Conservation (phyloP, 371 early-diverging fungal species). For the Apophysomyces trapeziformis region DNA sequence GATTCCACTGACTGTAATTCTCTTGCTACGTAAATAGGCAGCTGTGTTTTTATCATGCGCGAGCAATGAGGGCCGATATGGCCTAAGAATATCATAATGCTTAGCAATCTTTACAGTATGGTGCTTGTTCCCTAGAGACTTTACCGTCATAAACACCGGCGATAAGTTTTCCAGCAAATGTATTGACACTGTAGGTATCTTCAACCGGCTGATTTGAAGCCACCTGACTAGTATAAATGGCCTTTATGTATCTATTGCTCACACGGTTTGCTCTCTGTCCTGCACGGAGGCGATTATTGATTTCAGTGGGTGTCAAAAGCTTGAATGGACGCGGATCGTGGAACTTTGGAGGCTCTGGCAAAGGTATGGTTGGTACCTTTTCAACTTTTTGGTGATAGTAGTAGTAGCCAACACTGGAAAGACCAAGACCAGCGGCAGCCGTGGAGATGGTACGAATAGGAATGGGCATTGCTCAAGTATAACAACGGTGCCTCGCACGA, state of each 20-base stretch:
- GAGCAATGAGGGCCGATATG: slow-evolving; percentile 52
- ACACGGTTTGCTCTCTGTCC: slow-evolving; percentile 34
- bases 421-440: slow-evolving; percentile 29
- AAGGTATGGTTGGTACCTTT: background rate
- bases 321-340: slow-evolving; percentile 42
- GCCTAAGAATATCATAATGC: slow-evolving; percentile 21
- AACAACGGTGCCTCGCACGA: background rate
- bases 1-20: slow-evolving; percentile 20
- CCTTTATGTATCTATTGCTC: slow-evolving; percentile 25
- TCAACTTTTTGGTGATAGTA: slow-evolving; percentile 7
- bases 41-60: slow-evolving; percentile 38
- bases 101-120: background rate
- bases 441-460: slow-evolving; percentile 32
- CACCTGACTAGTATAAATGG: slow-evolving; percentile 43
- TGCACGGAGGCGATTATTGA: slow-evolving; percentile 33
- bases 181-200: slow-evolving; percentile 47
- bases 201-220: slow-evolving; percentile 53
- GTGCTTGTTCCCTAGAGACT: background rate
- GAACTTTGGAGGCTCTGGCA: slow-evolving; percentile 13
- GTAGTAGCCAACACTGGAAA: slow-evolving; percentile 34
- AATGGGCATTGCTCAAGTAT: slow-evolving; percentile 20
- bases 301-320: slow-evolving; percentile 31
- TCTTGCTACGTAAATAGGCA: slow-evolving; percentile 52
- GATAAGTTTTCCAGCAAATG: slow-evolving; percentile 32
- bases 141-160: slow-evolving; percentile 59